Conservation (phyloP, 805 yeast species). For the Saccharomycopsis guyanensis region DNA sequence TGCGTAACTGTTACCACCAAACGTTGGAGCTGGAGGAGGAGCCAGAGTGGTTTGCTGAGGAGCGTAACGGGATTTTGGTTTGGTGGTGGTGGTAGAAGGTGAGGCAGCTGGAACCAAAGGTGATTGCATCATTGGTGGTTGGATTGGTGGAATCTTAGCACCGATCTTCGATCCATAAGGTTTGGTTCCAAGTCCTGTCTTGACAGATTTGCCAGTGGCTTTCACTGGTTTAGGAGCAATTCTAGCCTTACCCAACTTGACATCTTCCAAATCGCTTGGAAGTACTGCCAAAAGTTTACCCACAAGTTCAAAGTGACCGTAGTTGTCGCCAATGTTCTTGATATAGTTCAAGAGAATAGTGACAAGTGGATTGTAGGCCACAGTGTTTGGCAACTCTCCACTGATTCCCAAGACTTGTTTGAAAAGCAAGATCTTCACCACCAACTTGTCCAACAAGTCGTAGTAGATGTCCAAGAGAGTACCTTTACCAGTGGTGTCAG, state of each 20-base stretch:
- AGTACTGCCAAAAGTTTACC: constrained; percentile 56
- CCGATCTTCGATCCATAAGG: constrained; percentile 13
- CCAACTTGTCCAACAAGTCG: constrained; percentile 16
- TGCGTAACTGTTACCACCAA: constrained; percentile 4
- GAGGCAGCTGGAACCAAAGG: no score
- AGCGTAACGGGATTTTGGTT: constrained; percentile 14
- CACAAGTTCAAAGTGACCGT: constrained; percentile 72
- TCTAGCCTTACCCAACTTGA: constrained; percentile 70
- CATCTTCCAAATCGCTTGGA: constrained; percentile 68
- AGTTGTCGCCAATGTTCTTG: constrained; percentile 68
- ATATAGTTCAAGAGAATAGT: constrained; percentile 73
- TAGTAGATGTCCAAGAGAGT: constrained; percentile 23
- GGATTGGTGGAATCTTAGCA: constrained; percentile 9
- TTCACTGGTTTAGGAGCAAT: constrained; percentile 10
- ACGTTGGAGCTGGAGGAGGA: not conserved
- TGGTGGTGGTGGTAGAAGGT: not conserved
- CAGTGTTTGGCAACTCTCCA: constrained; percentile 27
- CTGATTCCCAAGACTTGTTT: constrained; percentile 16
- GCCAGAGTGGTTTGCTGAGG: constrained; percentile 18
- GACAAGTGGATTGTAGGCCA: constrained; percentile 28
- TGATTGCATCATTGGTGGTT: no score
- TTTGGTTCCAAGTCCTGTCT: constrained; percentile 23
- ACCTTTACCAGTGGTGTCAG: constrained; percentile 20
- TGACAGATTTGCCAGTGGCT: constrained; percentile 10
- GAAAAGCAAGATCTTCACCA: constrained; percentile 17